These are phyloP conservation scores for Suillus fuscotomentosus DNA, from an alignment of 768 basidiomycete genomes.

Conservation along the genomic window DNA sequence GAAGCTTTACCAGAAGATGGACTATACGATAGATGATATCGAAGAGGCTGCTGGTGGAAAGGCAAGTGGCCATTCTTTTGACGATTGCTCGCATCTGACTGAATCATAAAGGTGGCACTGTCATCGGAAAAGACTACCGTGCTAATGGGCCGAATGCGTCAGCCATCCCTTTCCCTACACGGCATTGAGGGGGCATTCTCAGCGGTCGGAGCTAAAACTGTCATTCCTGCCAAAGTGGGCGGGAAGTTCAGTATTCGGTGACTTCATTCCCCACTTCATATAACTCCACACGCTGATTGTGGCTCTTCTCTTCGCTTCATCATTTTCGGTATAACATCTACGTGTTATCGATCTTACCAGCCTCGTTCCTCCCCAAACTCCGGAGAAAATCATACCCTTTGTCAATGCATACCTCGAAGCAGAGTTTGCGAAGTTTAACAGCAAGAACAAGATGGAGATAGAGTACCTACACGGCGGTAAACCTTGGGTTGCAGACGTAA, in stretches of 20 bases:
- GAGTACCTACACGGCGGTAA: constrained; percentile 80
- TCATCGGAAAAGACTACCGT: constrained; percentile 73
- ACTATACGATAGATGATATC: constrained; percentile 72
- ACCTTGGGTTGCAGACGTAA: constrained; percentile 83
- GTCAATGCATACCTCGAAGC: constrained; percentile 67
- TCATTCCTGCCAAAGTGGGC: constrained; percentile 85
- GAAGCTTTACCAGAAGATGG: constrained; percentile 68
- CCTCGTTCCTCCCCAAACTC: constrained; percentile 85
- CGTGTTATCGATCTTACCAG: constrained; percentile 28
- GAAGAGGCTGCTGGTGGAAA: constrained; percentile 73
- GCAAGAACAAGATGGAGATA: constrained; percentile 76
- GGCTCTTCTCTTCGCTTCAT: neutral
- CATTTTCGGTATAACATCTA: neutral
- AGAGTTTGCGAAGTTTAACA: constrained; percentile 83
- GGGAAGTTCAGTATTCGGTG: constrained; percentile 96
- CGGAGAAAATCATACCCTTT: constrained; percentile 67
- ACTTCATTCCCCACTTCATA: constrained; percentile 17
- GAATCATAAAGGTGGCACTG: constrained; percentile 51
- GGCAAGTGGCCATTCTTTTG: constrained; percentile 5
- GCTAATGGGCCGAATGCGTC: constrained; percentile 93
- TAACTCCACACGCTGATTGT: neutral
- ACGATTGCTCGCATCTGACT: neutral
- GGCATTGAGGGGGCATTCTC: constrained; percentile 96
- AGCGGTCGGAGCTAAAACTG: constrained; percentile 81
- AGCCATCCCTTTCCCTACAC: constrained; percentile 86